Percentiles rank a stretch among this genome's conserved stretches.
Evolutionary conservation across 768 basidiomycete species (phyloP).

Genomic region (Russula sp.): DNA sequence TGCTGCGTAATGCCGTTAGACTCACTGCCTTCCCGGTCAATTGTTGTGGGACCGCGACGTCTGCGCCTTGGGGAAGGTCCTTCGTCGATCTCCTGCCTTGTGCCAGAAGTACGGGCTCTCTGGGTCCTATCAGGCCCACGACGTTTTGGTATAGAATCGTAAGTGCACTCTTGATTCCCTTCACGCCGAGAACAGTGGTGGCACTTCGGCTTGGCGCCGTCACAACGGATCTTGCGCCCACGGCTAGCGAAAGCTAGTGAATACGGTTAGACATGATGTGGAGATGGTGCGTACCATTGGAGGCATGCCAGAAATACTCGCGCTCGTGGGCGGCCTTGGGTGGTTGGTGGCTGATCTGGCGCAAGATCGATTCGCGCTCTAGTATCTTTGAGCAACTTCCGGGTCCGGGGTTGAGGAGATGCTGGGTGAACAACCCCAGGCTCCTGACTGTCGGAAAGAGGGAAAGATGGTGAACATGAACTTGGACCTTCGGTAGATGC

Average conservation of each 20-base stretch:
- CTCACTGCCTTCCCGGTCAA: conserved; percentile 3
- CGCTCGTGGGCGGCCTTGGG: conserved; percentile 71
- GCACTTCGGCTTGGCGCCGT: conserved; percentile 74
- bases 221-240: conserved; percentile 76
- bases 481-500: conserved; percentile 5
- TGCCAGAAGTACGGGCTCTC: conserved; percentile 67
- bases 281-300: conserved; percentile 55
- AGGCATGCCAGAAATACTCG: conserved; percentile 77
- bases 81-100: conserved; percentile 40
- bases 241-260: conserved; percentile 47
- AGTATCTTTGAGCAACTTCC: conserved; percentile 18
- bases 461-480: background rate
- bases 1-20: background rate
- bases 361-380: conserved; percentile 63
- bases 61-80: conserved; percentile 30
- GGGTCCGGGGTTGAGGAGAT: background rate
- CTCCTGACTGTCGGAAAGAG: conserved; percentile 1
- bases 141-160: conserved; percentile 71
- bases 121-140: conserved; percentile 77
- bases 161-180: conserved; percentile 50
- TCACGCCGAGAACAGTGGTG: conserved; percentile 64
- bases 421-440: background rate
- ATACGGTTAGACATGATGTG: conserved; percentile 7
- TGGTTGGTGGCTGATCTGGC: conserved; percentile 74
- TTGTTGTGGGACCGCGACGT: conserved; percentile 17